phyloP scores from a whole-genome alignment of 164 flowering plant species.

The Cinnamomum chago region DNA sequence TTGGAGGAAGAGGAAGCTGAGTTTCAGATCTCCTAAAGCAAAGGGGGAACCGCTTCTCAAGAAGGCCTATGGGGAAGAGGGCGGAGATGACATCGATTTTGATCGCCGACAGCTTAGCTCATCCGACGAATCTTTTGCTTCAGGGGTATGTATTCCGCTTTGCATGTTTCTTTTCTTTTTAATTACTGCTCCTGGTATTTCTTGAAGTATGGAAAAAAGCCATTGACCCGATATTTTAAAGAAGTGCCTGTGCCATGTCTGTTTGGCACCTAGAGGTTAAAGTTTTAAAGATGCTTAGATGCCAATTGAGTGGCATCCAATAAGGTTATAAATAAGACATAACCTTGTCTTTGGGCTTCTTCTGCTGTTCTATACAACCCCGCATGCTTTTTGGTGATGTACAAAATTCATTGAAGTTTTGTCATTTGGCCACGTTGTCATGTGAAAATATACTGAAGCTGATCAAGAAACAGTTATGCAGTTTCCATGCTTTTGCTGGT shows the following conservation, averaged over 20 bases:
- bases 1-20: constrained; percentile 93
- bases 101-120: constrained; percentile 93
- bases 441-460: no score
- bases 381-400: no score
- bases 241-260: neutral
- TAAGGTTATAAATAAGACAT: no score
- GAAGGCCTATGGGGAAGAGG: constrained; percentile 92
- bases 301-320: no score
- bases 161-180: neutral
- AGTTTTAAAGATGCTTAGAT: no score
- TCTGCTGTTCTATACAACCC: no score
- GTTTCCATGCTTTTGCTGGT: neutral
- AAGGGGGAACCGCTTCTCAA: constrained; percentile 94
- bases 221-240: neutral
- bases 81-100: constrained; percentile 98
- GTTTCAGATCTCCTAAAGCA: constrained; percentile 86
- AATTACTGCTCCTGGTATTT: neutral
- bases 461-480: no score
- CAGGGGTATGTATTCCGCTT: constrained; percentile 45
- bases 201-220: no score
- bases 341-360: no score
- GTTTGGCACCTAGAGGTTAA: no score
- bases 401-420: no score
- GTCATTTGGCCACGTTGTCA: no score
- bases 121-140: constrained; percentile 58